Conservation (phyloP, 108 stramenopile genomes). For the Pseudonitzschia delicatissima region DNA sequence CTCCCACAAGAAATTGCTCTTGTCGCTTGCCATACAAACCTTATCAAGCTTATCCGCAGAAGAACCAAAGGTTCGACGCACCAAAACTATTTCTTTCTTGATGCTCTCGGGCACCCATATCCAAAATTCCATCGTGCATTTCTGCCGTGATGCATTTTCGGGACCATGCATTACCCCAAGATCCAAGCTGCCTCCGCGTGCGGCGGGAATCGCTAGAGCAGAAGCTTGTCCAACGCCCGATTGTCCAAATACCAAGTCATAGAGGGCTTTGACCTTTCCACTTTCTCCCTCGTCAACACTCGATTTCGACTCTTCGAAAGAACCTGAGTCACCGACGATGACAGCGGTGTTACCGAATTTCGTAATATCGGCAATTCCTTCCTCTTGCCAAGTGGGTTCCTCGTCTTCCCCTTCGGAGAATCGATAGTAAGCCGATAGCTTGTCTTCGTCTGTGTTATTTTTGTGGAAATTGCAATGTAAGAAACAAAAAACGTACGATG, state of each 20-base stretch:
- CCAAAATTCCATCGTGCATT: constrained; percentile 83
- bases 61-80: constrained; percentile 52
- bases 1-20: constrained; percentile 70
- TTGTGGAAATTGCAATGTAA: not conserved
- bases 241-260: constrained; percentile 77
- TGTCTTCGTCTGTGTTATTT: constrained; percentile 66
- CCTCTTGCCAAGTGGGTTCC: constrained; percentile 59
- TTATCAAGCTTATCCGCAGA: constrained; percentile 55
- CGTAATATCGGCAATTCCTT: constrained; percentile 73
- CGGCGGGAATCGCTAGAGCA: constrained; percentile 59
- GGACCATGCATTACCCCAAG: constrained; percentile 75
- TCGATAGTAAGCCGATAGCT: constrained; percentile 78
- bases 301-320: constrained; percentile 61
- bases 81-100: constrained; percentile 59
- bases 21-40: constrained; percentile 60
- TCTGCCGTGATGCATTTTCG: constrained; percentile 55
- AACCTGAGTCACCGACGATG: constrained; percentile 28
- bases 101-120: constrained; percentile 63
- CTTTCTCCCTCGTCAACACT: constrained; percentile 86
- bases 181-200: constrained; percentile 77
- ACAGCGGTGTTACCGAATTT: constrained; percentile 57
- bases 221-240: constrained; percentile 45
- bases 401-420: constrained; percentile 87
- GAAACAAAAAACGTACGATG: not conserved
- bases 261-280: constrained; percentile 78